Evolutionary conservation across 164 flowering plant genomes (phyloP), one percentile per base, ranked within the genome.

Genomic region (Stephania cephalantha): DNA sequence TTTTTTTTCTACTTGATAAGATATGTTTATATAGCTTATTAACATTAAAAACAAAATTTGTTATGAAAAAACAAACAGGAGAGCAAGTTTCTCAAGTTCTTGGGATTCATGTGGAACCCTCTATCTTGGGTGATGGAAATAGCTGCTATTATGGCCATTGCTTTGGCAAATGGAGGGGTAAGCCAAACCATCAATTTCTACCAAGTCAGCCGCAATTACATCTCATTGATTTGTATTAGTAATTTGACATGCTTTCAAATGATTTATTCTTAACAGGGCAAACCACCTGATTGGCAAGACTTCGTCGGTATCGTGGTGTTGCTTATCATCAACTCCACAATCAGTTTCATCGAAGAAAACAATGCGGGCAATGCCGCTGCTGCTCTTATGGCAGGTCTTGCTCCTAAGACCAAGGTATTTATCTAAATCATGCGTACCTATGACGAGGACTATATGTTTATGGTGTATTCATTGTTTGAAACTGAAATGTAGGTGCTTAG

Each of bases 61-160:
- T n/a, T 58, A 25, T 25, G 20, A 58, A 35, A 35, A 35, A 35
- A 58, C 64, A 58, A 48, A 73, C 72, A 78, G 79, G 82, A 80
- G 29, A 70, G 79, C 79, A 80, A 80, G 30, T 9, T 80, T 12
- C 79, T 80, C 72, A 80, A 80, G 79, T 80, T 80, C 69, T 71
- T 80, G 74, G 82, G 82, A 17, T 80, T 80, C 50, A 80, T 80
- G 82, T 80, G 82, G 82, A 80, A 80, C 71, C 82, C 82, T 70
- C 76, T 80, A 65, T 80, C 82, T 42, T 80, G 82, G 82, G 82
- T 80, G 68, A 80, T 80, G 82, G 82, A 80, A 18, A 45, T 53
- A 7, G 82, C 82, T 35, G 82, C 82, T 65, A 13, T 80, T 7
- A 80, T 80, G 82, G 82, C 82, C 71, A 80, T 80, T 30, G 79